Base-by-base conservation (phyloP, 257 asterid species). In the Ehretia macrophylla region DNA sequence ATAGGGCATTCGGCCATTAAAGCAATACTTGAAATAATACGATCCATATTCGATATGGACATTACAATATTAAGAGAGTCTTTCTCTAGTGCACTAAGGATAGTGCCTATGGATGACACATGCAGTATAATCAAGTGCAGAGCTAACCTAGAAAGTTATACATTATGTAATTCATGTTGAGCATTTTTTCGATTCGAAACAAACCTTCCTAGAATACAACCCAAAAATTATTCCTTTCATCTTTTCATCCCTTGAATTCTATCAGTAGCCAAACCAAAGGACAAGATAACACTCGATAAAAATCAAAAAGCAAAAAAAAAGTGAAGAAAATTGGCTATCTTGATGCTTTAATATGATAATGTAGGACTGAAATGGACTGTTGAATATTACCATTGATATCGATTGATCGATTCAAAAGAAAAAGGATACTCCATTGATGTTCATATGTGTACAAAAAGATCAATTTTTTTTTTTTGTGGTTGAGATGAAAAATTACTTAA, bases 391-490 rank as follows among this genome's bases (percentile, higher is more conserved):
- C 56, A 60, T 58, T 59, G 74, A 72, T 75, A 47, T 45, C 56
- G 79, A 79, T 74, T 68, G 76, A 59, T 76, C 47, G 18, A 56
- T 39, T 14, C 52, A 50, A 65, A 51, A 40, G 50, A 46, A 21
- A 54, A 19, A 61, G 51, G 44, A 44, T 40, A 27, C 12, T 32
- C 51, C 58, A 23, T 32, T 57, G 65, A 48, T 20, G 57, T 32
- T 63, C 27, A 48, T n/a, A n/a, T 32, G 8, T 12, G 56, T 57
- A 46, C 48, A 57, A 37, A 44, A 55, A 32, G 5, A 49, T 11
- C 14, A 49, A 68, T 16, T 22, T 64, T 48, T 65, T 65, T 75
- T 42, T 66, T 64, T 48, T 65, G 67, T 75, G 79, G 79, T 62
- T 62, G 75, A 72, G 50, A 75, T 56, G 72, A 55, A 52, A 62